These are phyloP conservation scores for Globisporangium sylvaticum DNA, from an alignment of 352 stramenopile species.

Conservation along the genomic window DNA sequence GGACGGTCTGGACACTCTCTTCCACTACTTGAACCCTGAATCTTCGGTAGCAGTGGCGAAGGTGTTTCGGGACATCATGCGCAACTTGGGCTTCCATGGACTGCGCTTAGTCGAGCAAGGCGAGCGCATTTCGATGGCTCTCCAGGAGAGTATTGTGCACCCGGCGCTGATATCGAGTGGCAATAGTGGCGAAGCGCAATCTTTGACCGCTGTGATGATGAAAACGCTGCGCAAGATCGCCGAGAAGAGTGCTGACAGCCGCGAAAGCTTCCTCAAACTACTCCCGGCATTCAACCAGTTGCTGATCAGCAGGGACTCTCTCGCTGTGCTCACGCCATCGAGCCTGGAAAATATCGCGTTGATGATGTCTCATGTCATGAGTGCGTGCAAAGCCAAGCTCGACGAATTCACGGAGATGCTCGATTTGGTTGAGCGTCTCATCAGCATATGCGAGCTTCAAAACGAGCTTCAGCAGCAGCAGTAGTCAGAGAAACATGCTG, in stretches of 20 bases:
- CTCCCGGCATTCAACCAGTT: neutral
- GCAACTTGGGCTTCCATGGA: neutral
- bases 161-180: neutral
- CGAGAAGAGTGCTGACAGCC: neutral
- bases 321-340: neutral
- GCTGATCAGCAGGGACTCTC: too few species aligned
- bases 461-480: neutral
- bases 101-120: neutral
- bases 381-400: neutral
- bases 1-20: neutral
- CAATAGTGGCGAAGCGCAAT: neutral
- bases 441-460: neutral
- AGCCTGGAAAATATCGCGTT: neutral
- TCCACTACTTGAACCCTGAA: neutral
- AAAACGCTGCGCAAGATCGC: constrained; percentile 2
- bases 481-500: neutral
- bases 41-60: neutral
- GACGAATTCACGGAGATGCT: neutral
- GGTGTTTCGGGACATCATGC: neutral
- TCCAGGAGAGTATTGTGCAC: neutral
- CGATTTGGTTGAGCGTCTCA: neutral
- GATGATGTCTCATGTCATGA: neutral
- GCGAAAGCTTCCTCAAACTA: neutral
- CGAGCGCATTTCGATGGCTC: neutral
- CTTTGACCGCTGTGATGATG: neutral